Conservation (phyloP, 2,329 filamentous ascomycete genomes). For the Verticillium nonalfalfae region DNA sequence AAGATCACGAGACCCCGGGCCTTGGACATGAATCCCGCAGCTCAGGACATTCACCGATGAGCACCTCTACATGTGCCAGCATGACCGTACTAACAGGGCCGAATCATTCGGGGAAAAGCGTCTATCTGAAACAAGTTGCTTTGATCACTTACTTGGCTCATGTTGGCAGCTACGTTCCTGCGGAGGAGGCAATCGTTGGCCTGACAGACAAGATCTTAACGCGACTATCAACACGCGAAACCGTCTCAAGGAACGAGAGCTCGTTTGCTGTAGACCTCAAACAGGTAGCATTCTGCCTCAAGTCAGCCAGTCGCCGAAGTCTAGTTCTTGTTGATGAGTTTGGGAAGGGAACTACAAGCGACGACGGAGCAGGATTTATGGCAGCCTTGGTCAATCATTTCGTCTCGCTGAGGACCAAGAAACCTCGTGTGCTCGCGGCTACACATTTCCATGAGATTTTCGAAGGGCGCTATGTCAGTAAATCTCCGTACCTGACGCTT, state of each 20-base stretch:
- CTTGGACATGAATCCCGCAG: too few relatives aligned
- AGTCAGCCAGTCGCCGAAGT: conserved; percentile 67
- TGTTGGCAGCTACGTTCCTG: conserved; percentile 87
- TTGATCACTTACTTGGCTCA: conserved; percentile 90
- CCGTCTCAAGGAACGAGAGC: conserved; percentile 51
- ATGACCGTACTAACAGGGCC: conserved; percentile 83
- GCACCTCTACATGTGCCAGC: conserved; percentile 25
- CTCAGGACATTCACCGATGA: background rate
- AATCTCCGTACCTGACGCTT: conserved; percentile 46
- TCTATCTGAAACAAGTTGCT: conserved; percentile 90
- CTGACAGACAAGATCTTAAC: conserved; percentile 91
- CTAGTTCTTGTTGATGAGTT: conserved; percentile 93
- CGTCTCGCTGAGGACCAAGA: conserved; percentile 31
- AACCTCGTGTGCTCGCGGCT: conserved; percentile 53
- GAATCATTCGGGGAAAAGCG: conserved; percentile 94
- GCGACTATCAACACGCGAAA: conserved; percentile 69
- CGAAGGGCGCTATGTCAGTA: conserved; percentile 50
- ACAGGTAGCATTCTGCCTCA: conserved; percentile 73
- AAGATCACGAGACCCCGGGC: conserved; percentile 16
- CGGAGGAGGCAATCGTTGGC: conserved; percentile 68
- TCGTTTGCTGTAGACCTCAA: conserved; percentile 75
- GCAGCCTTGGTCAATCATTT: conserved; percentile 53
- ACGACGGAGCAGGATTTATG: conserved; percentile 53
- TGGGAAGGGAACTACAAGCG: conserved; percentile 54
- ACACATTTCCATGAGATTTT: conserved; percentile 70